These are phyloP conservation scores for Stropharia rugosoannulata DNA, from an alignment of 768 basidiomycete species.

Conservation along the genomic window DNA sequence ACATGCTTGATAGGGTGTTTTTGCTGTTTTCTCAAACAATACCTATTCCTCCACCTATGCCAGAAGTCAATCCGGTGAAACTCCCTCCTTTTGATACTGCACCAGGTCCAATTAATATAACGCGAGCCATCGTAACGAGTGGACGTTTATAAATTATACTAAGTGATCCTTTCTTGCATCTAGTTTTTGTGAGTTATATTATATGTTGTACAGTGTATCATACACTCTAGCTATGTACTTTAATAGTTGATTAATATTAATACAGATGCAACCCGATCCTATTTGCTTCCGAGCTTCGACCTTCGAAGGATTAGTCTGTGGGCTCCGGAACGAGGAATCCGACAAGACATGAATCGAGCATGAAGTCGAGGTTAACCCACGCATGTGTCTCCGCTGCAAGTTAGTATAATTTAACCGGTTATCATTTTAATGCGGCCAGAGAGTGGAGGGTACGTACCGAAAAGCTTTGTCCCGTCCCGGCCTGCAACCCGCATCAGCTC, in stretches of 20 bases:
- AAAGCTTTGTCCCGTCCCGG: conserved; percentile 91
- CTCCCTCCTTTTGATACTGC: not conserved
- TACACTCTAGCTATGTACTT: conserved; percentile 7
- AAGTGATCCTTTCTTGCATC: not conserved
- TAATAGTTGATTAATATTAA: not conserved
- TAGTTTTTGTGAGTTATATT: not conserved
- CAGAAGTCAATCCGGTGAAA: not conserved
- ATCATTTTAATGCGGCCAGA: not conserved
- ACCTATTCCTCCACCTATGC: not conserved
- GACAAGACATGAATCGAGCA: conserved; percentile 91
- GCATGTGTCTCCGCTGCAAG: conserved; percentile 81
- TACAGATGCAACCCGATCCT: not conserved
- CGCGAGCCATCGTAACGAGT: not conserved
- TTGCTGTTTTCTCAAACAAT: conserved; percentile 36
- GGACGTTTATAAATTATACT: not conserved
- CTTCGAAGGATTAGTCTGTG: conserved; percentile 4
- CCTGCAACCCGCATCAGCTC: conserved; percentile 96
- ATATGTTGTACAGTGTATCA: conserved; percentile 6
- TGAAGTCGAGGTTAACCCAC: conserved; percentile 96
- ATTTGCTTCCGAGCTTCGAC: not conserved
- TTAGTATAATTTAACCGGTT: not conserved
- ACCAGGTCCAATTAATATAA: not conserved
- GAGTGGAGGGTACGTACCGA: conserved; percentile 56
- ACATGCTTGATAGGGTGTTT: conserved; percentile 41
- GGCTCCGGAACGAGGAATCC: conserved; percentile 85